A percentile compares a stretch with the other conserved stretches of the same genome.
Evolutionary conservation across 2,329 filamentous ascomycete species (phyloP).

Genomic region (Alternaria solani): DNA sequence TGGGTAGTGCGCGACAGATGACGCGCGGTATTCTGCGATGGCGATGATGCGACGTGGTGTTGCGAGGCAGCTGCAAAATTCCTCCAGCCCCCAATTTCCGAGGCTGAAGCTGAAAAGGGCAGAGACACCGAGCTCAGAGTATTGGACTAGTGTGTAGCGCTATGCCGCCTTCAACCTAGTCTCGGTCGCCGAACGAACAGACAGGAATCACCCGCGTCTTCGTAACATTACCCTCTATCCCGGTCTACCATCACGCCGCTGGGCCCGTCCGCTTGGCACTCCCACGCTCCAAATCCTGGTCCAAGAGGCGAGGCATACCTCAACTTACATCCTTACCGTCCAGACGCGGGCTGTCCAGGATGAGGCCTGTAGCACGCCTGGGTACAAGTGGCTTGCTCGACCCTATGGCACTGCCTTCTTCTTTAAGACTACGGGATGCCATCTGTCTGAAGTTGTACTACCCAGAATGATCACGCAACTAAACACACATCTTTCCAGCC

Average conservation of each 20-base stretch:
- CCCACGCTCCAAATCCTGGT: constrained; percentile 26
- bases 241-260: constrained; percentile 18
- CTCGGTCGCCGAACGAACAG: background rate
- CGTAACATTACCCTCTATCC: constrained; percentile 11
- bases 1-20: background rate
- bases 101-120: constrained; percentile 19
- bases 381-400: constrained; percentile 35
- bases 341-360: constrained; percentile 30
- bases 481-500: constrained; percentile 24
- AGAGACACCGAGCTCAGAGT: constrained; percentile 4
- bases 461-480: constrained; percentile 30
- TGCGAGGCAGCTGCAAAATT: constrained; percentile 11
- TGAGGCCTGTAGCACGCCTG: constrained; percentile 18
- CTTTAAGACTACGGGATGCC: constrained; percentile 39
- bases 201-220: constrained; percentile 4
- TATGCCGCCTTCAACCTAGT: background rate
- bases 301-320: constrained; percentile 21
- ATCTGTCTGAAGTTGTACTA: constrained; percentile 28
- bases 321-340: constrained; percentile 25
- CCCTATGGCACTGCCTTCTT: constrained; percentile 20
- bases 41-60: constrained; percentile 18
- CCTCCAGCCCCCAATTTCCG: constrained; percentile 19
- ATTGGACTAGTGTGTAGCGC: background rate
- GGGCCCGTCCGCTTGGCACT: constrained; percentile 31
- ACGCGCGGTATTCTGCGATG: constrained; percentile 7